These are phyloP conservation scores for Nemania sp. DNA, from an alignment of 2,329 filamentous ascomycete species.

Conservation along the genomic window DNA sequence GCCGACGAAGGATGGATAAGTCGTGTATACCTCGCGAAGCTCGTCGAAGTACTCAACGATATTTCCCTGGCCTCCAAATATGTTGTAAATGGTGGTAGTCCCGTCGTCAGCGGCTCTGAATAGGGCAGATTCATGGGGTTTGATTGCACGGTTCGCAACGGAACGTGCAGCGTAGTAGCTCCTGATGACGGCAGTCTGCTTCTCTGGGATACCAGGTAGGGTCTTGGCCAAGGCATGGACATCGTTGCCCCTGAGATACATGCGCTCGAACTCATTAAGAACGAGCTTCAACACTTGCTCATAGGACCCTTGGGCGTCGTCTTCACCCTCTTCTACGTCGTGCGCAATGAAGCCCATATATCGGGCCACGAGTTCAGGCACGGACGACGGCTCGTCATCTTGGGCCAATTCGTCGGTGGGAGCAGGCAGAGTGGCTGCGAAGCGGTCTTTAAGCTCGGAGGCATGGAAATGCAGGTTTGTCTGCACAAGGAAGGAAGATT, in stretches of 20 bases:
- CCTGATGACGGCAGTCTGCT: constrained; percentile 87
- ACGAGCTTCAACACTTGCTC: constrained; percentile 91
- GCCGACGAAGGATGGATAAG: constrained; percentile 88
- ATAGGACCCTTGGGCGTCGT: constrained; percentile 84
- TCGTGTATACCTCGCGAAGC: constrained; percentile 85
- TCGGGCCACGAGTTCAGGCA: constrained; percentile 86
- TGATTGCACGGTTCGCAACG: constrained; percentile 82
- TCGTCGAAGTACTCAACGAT: constrained; percentile 99
- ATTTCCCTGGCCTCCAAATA: constrained; percentile 97
- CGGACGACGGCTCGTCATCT: constrained; percentile 98
- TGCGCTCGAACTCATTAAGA: constrained; percentile 94
- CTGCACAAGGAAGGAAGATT: constrained; percentile 93
- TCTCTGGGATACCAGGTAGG: constrained; percentile 86
- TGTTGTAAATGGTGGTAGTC: constrained; percentile 84
- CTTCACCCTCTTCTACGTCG: constrained; percentile 91
- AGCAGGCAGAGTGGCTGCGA: constrained; percentile 80
- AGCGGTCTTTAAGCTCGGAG: constrained; percentile 89
- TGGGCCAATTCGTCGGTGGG: constrained; percentile 97
- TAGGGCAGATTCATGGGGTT: constrained; percentile 90
- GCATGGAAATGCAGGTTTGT: constrained; percentile 96
- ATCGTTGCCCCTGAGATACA: constrained; percentile 93
- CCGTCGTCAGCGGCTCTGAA: constrained; percentile 85
- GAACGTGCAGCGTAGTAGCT: constrained; percentile 91
- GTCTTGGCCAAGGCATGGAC: constrained; percentile 86
- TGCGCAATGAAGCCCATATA: constrained; percentile 89